These are phyloP conservation scores for Trichosporon sp. DNA, from an alignment of 1,284 basidiomycete species.

Conservation along the genomic window DNA sequence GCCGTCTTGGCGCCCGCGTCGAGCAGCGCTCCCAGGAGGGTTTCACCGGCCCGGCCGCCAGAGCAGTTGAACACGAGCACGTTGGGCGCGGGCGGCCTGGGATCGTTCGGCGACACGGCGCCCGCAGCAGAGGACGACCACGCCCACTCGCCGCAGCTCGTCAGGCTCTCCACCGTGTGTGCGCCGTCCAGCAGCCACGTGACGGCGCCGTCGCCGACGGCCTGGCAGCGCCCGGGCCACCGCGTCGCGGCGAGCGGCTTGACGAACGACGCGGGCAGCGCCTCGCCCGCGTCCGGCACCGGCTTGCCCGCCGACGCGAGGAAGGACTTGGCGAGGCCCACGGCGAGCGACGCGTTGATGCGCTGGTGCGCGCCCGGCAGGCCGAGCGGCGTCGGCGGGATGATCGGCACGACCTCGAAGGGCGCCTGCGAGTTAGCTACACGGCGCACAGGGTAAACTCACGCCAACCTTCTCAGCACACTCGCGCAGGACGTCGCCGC, in stretches of 20 bases:
- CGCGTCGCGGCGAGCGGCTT: constrained; percentile 64
- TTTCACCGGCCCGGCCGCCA: constrained; percentile 72
- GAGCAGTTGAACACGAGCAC: constrained; percentile 95
- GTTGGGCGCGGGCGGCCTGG: constrained; percentile 43
- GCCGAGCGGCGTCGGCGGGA: constrained; percentile 55
- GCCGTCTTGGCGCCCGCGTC: constrained; percentile 31
- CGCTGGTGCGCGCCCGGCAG: constrained; percentile 84
- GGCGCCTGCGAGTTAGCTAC: constrained; percentile 42
- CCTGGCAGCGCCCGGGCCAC: constrained; percentile 98
- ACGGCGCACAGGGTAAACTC: constrained; percentile 12
- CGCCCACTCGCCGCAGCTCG: constrained; percentile 78
- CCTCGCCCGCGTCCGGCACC: constrained; percentile 28
- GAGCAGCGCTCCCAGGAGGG: constrained; percentile 63
- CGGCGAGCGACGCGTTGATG: constrained; percentile 83
- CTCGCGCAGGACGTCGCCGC: constrained; percentile 61
- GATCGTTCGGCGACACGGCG: not conserved
- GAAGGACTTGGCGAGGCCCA: constrained; percentile 69
- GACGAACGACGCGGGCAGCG: constrained; percentile 58
- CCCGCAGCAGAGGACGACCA: constrained; percentile 25
- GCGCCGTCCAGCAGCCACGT: constrained; percentile 95
- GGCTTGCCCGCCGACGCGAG: constrained; percentile 51
- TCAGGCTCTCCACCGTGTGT: constrained; percentile 87
- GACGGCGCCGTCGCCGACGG: constrained; percentile 56
- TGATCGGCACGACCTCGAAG: constrained; percentile 35
- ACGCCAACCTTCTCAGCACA: constrained; percentile 67